Base-by-base conservation (phyloP, 1,139 yeast species). In the Suhomyces anneliseae region DNA sequence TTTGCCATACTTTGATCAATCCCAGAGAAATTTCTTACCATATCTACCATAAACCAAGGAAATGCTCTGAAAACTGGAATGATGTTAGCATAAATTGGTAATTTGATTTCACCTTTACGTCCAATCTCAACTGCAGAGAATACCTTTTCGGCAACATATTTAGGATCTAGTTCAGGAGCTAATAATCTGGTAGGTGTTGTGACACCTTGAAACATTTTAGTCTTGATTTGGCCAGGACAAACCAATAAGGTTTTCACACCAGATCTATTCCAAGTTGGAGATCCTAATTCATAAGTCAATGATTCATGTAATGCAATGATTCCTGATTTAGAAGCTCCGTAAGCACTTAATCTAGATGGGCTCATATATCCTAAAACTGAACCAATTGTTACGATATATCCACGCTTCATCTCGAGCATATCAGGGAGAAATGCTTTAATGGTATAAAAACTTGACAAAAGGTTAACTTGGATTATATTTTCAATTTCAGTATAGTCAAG, bases 271-370 rank as follows among this genome's bases (percentile, higher is more conserved):
- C 74, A 54, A 5, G 77, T 66, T 0, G 84, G 84, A 0, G 79
- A 71, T 0, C 84, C 84, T 35, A 89, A 62, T 60, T 88, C 95
- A 54, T 82, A 81, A 0, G 90, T 82, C 36, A 92, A 69, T 0
- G 93, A 83, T 60, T 89, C 96, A 61, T 92, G 97, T 40, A 90
- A 68, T 0, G 95, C 90, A 44, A 92, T 78, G 31, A 89, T 65
- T 0, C 96, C 97, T 0, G 96, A 85, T 64, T 92, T 92, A 8
- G 95, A 81, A 0, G 97, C 96, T 0, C 97, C 96, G 58, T 92
- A 92, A 0, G 88, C 88, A 54, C 87, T 80, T 47, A 89, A 70
- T 33, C 85, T 71, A 7, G 96, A 93, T 0, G 97, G 97, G 0
- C 95, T 79, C 74, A 87, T 76, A 53, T 86, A 84, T 0, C 97